Base-by-base conservation (phyloP, 805 yeast species). In the Vanderwaltozyma polyspora region DNA sequence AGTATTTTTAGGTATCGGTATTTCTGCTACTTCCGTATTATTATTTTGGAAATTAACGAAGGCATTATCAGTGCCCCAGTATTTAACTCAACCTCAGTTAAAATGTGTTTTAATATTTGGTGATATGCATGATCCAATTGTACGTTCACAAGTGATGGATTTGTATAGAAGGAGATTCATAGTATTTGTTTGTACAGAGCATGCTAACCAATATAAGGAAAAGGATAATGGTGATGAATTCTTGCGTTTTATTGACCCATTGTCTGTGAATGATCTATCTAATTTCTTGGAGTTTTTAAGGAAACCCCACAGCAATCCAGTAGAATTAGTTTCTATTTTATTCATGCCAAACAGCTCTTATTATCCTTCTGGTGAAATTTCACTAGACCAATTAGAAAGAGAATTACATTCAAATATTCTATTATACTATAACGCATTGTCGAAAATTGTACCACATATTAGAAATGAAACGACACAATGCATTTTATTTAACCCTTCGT, bases 131-230 rank as follows among this genome's bases (percentile, higher is more conserved):
- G 61, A 58, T 42, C 61, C 64, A 5, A 48, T 56, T 8, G 45
- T 59, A 3, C 50, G 61, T 32, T 47, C 52, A 11, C 59, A 57
- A 36, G 61, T 56, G 3, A 48, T 53, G 47, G 63, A 58, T 38
- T 41, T 58, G 14, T 53, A 55, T 36, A 46, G 55, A 32, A 54
- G 61, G 37, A 45, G 57, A 16, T 58, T 48, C 29, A 47, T 48
- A 6, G 50, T 58, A 4, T 55, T 53, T 30, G 48, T 58, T 11
- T 55, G 60, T 33, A 50, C 61, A 15, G 43, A 44, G 28, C 45
- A 44, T 26, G 49, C 49, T 7, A 37, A 38, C 11, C 39, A 33
- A 7, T 42, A 41, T 25, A 44, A 45, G 17, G 40, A 45, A 18
- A 42, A 43, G 19, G 52, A 52, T 23, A 53, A 52, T 27, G 59